Base-by-base conservation (phyloP, 2,329 filamentous ascomycete species). In the Penicillium crustosum region DNA sequence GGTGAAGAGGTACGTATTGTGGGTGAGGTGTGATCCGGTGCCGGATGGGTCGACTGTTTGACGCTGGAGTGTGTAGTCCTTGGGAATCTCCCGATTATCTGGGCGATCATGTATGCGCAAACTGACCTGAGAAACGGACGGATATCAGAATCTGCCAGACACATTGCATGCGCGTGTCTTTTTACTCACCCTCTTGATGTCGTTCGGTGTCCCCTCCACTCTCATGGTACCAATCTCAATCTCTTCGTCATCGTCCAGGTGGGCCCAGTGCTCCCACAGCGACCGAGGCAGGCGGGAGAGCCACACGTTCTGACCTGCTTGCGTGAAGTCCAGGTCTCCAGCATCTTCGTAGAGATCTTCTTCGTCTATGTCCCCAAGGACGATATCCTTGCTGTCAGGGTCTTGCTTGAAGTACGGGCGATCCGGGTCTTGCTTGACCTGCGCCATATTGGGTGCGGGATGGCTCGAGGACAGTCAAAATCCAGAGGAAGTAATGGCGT, bases 1-100 rank as follows among this genome's bases (percentile, higher is more conserved):
- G 41, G 89, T 92, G 71, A 99, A 99, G 56, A 97, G 81, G 72
- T 89, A 96, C 21, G 92, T 94, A 75, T 96, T 97, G 68, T 85
- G 86, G 35, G 93, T 86, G 55, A 74, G 67, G 57, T 75, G 74
- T 9, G 71, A 69, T 31, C 72, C 66, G 38, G 70, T 70, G 1
- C 53, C 53, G 59, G 74, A 73, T 10, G 76, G 59, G n/a, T 84
- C 77, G 42, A 79, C 73, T 41, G 86, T 83, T 25, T 84, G 87
- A 47, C 91, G 82, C 47, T 91, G 87, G 57, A 97, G 79, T 64
- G 91, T 85, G 76, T 97, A 99, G 70, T 96, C 91, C 70, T 91
- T 91, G 12, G 93, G 92, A n/a, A 97, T 81, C 6, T 82, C 78
- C 65, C 88, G 83, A 71, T 96, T 91, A 61, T 86, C 82, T 8